Evolutionary conservation across 169 alveolate genomes (phyloP).

Genomic region (Plasmodium berghei): DNA sequence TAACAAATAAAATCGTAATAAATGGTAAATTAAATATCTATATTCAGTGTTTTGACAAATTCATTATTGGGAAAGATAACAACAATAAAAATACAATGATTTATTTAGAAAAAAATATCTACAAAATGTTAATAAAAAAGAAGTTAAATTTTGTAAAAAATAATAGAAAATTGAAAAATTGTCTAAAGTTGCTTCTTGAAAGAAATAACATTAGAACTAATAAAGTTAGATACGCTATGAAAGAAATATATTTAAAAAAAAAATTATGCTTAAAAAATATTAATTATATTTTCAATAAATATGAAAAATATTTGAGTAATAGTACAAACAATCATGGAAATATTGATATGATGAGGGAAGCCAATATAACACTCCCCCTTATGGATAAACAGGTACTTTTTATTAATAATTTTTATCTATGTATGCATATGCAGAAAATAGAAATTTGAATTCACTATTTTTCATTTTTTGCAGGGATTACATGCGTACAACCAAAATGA

Average conservation of each 20-base stretch:
- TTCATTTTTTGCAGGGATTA: too few relatives aligned
- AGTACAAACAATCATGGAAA: neutral
- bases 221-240: conserved; percentile 6
- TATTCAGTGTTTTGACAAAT: conserved; percentile 25
- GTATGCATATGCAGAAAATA: too few relatives aligned
- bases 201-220: conserved; percentile 4
- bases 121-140: conserved; percentile 19
- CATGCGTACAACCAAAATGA: too few relatives aligned
- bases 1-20: conserved; percentile 16
- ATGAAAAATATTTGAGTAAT: conserved; percentile 5
- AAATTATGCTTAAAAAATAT: conserved; percentile 10
- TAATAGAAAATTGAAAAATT: conserved; percentile 6
- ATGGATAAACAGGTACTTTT: too few relatives aligned
- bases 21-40: conserved; percentile 20
- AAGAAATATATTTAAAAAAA: conserved; percentile 19
- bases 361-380: too few relatives aligned
- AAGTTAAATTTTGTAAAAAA: conserved; percentile 23
- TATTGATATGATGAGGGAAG: too few relatives aligned
- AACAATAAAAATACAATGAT: conserved; percentile 6
- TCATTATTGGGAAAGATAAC: conserved; percentile 7
- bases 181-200: conserved; percentile 3
- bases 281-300: conserved; percentile 4
- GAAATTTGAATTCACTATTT: too few relatives aligned
- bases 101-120: conserved; percentile 17
- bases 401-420: too few relatives aligned